These are phyloP conservation scores for Xylaria sp. DNA, from an alignment of 2,329 filamentous ascomycete species.

Conservation along the genomic window DNA sequence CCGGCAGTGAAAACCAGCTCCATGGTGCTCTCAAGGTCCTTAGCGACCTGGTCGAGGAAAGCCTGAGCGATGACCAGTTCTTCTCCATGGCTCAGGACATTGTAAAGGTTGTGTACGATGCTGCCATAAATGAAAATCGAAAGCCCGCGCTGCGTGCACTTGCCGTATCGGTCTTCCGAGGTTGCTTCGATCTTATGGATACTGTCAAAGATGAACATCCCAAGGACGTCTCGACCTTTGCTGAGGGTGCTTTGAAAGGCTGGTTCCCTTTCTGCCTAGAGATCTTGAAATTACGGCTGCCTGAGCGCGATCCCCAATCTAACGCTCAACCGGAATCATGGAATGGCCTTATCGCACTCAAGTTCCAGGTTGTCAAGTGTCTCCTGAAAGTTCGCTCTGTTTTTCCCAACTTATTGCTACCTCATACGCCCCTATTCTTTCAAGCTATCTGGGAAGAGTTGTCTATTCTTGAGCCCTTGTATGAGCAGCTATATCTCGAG, in stretches of 20 bases:
- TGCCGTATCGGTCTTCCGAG: slow-evolving; percentile 88
- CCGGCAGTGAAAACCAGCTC: slow-evolving; percentile 80
- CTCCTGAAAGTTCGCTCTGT: slow-evolving; percentile 88
- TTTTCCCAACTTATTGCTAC: slow-evolving; percentile 83
- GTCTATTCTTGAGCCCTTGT: slow-evolving; percentile 74
- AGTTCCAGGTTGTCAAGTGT: slow-evolving; percentile 93
- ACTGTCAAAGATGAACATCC: slow-evolving; percentile 96
- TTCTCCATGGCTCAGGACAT: slow-evolving; percentile 89
- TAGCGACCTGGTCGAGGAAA: slow-evolving; percentile 90
- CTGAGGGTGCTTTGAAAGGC: slow-evolving; percentile 81
- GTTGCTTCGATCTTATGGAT: slow-evolving; percentile 94
- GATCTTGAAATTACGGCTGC: slow-evolving; percentile 79
- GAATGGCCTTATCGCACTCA: slow-evolving; percentile 85
- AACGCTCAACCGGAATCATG: slow-evolving; percentile 72
- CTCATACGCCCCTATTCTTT: slow-evolving; percentile 86
- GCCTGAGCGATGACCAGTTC: slow-evolving; percentile 94
- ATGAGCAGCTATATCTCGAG: slow-evolving; percentile 86
- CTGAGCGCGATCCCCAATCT: slow-evolving; percentile 70
- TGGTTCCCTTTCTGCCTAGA: slow-evolving; percentile 93
- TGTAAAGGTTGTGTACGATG: slow-evolving; percentile 83
- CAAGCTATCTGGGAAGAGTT: slow-evolving; percentile 91
- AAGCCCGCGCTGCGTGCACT: slow-evolving; percentile 83
- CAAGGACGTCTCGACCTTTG: slow-evolving; percentile 85
- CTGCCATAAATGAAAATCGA: slow-evolving; percentile 79
- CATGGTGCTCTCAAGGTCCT: slow-evolving; percentile 92